These are phyloP conservation scores for Ceratocystis eucalypticola DNA, from an alignment of 2,329 filamentous ascomycete species.

Conservation along the genomic window DNA sequence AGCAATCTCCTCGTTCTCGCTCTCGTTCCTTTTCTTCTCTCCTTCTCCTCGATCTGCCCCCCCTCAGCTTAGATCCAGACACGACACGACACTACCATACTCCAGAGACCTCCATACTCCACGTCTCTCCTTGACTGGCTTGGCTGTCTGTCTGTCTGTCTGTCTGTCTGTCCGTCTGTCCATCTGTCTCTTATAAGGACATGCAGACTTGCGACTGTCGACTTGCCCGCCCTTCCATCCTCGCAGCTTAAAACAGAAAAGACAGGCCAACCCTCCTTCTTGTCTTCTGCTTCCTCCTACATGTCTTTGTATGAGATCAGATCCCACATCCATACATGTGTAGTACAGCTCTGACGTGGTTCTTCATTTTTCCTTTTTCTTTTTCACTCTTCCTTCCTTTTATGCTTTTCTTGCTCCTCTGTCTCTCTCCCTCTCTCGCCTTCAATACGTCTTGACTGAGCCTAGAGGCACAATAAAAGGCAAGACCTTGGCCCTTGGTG, in stretches of 20 bases:
- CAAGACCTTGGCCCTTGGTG: no score
- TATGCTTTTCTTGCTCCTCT: neutral
- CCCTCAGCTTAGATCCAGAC: neutral
- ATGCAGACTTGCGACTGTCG: no score
- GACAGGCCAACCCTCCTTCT: no score
- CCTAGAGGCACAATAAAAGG: no score
- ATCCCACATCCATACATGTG: neutral
- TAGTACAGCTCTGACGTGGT: slow-evolving; percentile 5
- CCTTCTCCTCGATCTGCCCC: neutral
- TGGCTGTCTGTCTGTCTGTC: neutral
- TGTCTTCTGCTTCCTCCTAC: neutral
- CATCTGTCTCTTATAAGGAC: no score
- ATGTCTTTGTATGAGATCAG: neutral
- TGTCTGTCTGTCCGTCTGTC: neutral
- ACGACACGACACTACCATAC: neutral
- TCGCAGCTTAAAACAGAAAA: no score
- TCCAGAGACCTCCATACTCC: no score
- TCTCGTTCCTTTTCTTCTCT: neutral
- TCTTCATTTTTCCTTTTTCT: neutral
- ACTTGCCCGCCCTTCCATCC: no score
- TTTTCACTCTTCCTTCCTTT: neutral
- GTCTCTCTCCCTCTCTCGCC: neutral
- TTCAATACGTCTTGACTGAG: no score
- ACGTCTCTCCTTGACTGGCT: no score
- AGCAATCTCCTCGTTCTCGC: neutral